These are phyloP conservation scores for Umbilicus rupestris DNA, from an alignment of 164 flowering plant species.

Conservation along the genomic window DNA sequence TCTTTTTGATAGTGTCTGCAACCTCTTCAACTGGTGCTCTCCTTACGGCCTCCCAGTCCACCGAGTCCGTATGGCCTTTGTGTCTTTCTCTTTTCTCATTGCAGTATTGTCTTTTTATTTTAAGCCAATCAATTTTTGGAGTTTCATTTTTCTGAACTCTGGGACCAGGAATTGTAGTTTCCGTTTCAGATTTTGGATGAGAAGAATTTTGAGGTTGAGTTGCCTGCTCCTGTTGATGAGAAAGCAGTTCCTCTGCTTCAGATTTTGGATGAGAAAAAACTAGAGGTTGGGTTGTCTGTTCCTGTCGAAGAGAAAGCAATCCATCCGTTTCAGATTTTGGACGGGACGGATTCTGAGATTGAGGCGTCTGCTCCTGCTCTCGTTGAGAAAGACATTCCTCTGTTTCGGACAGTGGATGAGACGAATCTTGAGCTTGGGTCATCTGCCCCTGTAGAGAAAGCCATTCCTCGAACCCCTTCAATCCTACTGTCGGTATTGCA, in stretches of 20 bases:
- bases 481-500: background rate
- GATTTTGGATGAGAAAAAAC: background rate
- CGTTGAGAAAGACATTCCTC: background rate
- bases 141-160: background rate
- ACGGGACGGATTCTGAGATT: background rate
- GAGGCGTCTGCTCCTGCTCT: background rate
- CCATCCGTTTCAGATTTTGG: background rate
- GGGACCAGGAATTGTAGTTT: background rate
- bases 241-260: background rate
- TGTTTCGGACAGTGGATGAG: background rate
- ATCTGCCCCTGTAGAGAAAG: background rate
- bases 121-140: background rate
- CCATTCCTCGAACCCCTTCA: background rate
- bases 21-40: slow-evolving; percentile 1
- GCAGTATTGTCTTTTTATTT: background rate
- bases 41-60: slow-evolving; percentile 8
- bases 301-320: background rate
- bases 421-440: background rate
- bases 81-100: background rate
- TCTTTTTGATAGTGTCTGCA: slow-evolving; percentile 1
- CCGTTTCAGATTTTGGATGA: background rate
- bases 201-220: background rate
- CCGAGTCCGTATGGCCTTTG: background rate
- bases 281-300: background rate
- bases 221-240: background rate